Conservation (phyloP, 225 moss, liverwort and hornwort genomes). For the Sphagnum tenellum region DNA sequence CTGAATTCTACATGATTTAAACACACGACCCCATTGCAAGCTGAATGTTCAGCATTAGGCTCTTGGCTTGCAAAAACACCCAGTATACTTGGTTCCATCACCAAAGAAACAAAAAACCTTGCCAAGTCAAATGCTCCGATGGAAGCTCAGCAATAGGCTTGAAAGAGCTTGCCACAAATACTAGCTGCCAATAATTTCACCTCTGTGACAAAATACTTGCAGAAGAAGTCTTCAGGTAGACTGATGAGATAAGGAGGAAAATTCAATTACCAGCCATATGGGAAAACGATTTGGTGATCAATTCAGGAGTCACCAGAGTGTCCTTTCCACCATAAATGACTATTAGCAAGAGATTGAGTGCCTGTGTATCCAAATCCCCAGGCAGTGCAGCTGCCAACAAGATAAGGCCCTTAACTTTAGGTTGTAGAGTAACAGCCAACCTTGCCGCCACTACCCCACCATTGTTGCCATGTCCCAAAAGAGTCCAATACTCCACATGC, state of each 20-base stretch:
- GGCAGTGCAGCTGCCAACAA: conserved; percentile 38
- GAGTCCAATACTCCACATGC: conserved; percentile 22
- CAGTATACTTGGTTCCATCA: too few relatives aligned
- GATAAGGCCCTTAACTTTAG: conserved; percentile 38
- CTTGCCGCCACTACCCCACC: conserved; percentile 34
- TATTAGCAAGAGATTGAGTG: conserved; percentile 15
- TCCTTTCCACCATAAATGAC: conserved; percentile 27
- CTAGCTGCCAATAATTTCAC: too few relatives aligned
- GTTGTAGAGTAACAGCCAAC: conserved; percentile 24
- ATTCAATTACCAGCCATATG: conserved; percentile 17
- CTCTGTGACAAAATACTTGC: too few relatives aligned
- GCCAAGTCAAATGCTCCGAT: neutral
- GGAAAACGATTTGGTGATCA: conserved; percentile 28
- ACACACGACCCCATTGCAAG: too few relatives aligned
- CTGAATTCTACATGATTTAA: too few relatives aligned
- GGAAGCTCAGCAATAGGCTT: neutral
- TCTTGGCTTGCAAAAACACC: too few relatives aligned
- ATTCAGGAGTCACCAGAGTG: conserved; percentile 6
- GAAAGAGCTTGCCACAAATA: too few relatives aligned
- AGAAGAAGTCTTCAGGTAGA: too few relatives aligned
- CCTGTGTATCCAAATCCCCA: conserved; percentile 13
- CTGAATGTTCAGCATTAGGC: too few relatives aligned
- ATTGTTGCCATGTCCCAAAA: conserved; percentile 38
- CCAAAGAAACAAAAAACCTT: too few relatives aligned
- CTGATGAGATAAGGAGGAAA: too few relatives aligned